Evolutionary conservation across 2,329 filamentous ascomycete species (phyloP), one percentile per base, ranked within the genome.

Genomic region (Coniochaeta sp.): DNA sequence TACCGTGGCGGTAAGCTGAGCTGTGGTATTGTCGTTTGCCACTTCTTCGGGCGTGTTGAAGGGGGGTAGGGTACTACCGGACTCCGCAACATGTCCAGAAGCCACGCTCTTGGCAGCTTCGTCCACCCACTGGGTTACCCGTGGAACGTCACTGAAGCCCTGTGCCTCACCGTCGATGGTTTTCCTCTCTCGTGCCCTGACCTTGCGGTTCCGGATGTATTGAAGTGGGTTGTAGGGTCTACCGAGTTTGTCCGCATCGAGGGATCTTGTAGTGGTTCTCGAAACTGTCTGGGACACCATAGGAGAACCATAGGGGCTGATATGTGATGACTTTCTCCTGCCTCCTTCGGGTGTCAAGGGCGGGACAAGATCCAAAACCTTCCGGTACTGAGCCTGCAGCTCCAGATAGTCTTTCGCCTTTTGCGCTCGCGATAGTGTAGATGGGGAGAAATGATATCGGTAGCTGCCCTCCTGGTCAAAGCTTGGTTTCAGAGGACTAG

Each of bases 221-320:
- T 97, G 94, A 22, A 99, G 71, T 4, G 92, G 94, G 64, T 99
- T 96, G 65, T 97, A 97, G 2, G 76, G 71, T 50, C 91, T 84
- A 4, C 87, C 87, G 7, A 85, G 66, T 13, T 8, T 48, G 6
- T 31, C 18, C 3, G 16, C 5, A 1, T 48, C 45, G 18, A 48
- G 24, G 16, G 45, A 48, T 14, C 45, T 31, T 10, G 45, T 48
- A 7, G 45, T 48, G 53, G 59, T 71, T 3, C 56, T 18, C 3
- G 60, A 57, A 54, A 70, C 58, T 47, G 70, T 61, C 55, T 71
- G 22, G 55, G 58, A 56, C 2, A 53, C 48, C 35, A 61, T 56
- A 22, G 75, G 72, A 8, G 76, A 75, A 0, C 63, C 62, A 0
- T 71, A 69, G 3, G 72, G 66, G 47, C 69, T 75, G n/a, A 68